Evolutionary conservation across 371 early-diverging fungal species (phyloP).

Genomic region (Syncephalastrum contaminatum): DNA sequence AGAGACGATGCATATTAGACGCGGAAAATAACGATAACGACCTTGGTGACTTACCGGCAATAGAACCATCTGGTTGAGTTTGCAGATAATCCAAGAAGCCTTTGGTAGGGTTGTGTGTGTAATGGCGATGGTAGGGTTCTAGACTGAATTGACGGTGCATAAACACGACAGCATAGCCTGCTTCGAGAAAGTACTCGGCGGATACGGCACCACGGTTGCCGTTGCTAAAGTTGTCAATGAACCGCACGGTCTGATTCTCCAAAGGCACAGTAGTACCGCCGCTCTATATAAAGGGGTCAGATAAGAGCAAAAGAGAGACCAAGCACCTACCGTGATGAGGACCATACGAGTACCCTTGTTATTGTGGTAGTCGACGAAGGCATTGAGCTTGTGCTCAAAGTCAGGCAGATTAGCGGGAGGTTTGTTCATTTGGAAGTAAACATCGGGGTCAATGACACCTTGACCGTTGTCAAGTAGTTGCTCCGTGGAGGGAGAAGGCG

Average conservation of each 20-base stretch:
- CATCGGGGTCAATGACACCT: constrained; percentile 67
- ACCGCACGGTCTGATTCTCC: constrained; percentile 96
- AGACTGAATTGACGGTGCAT: constrained; percentile 92
- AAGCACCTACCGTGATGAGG: constrained; percentile 69
- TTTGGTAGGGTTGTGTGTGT: constrained; percentile 73
- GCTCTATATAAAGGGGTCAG: constrained; percentile 50
- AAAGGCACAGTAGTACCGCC: constrained; percentile 98
- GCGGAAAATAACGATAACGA: not conserved
- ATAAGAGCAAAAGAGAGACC: not conserved
- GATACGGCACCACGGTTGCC: constrained; percentile 96
- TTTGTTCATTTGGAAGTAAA: constrained; percentile 78
- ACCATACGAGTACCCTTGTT: constrained; percentile 65
- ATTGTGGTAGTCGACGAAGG: constrained; percentile 72
- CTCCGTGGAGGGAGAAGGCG: constrained; percentile 11
- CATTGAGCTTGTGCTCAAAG: constrained; percentile 58
- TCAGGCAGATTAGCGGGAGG: constrained; percentile 73
- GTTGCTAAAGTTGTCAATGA: constrained; percentile 97
- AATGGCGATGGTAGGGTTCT: constrained; percentile 93
- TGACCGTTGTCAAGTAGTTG: constrained; percentile 49
- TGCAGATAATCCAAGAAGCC: constrained; percentile 79
- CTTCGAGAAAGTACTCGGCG: constrained; percentile 91
- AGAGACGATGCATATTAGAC: not conserved
- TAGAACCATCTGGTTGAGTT: constrained; percentile 54
- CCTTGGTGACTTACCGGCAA: constrained; percentile 40
- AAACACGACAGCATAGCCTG: constrained; percentile 94